phyloP scores from a whole-genome alignment of 306 rosid genomes.

The Adenanthera pavonina region DNA sequence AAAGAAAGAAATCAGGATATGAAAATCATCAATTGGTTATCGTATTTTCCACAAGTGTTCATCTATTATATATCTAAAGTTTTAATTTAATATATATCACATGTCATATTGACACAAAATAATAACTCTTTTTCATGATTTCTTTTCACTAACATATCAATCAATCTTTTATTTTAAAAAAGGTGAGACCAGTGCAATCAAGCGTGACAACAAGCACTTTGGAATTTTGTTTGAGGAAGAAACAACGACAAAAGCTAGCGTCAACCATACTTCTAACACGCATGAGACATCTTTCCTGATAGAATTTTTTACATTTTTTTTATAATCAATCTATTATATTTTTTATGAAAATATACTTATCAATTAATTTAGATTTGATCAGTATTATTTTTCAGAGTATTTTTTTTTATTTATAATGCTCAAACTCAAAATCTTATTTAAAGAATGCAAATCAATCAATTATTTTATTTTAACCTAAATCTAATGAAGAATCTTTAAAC shows the following conservation, averaged over 20 bases:
- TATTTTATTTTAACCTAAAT: background rate
- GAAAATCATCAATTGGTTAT: too few species aligned
- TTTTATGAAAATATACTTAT: too few species aligned
- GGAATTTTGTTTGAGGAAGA: background rate
- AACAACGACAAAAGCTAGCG: background rate
- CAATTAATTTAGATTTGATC: too few species aligned
- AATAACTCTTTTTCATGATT: background rate
- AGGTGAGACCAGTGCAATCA: background rate
- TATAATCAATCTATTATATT: background rate
- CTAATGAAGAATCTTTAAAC: background rate
- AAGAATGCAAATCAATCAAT: too few species aligned
- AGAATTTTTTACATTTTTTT: background rate
- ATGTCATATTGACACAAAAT: background rate
- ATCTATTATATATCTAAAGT: too few species aligned
- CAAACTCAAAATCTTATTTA: too few species aligned
- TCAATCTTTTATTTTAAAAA: background rate
- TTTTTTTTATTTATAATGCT: too few species aligned
- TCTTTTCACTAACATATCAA: slow-evolving; percentile 2
- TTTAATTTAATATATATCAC: background rate
- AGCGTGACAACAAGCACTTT: background rate
- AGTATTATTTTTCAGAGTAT: too few species aligned
- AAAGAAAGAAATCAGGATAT: too few species aligned
- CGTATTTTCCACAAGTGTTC: too few species aligned
- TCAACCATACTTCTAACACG: background rate
- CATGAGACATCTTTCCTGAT: background rate